Evolutionary conservation across 1,139 yeast species (phyloP).

Genomic region (Geotrichum citri-aurantii): DNA sequence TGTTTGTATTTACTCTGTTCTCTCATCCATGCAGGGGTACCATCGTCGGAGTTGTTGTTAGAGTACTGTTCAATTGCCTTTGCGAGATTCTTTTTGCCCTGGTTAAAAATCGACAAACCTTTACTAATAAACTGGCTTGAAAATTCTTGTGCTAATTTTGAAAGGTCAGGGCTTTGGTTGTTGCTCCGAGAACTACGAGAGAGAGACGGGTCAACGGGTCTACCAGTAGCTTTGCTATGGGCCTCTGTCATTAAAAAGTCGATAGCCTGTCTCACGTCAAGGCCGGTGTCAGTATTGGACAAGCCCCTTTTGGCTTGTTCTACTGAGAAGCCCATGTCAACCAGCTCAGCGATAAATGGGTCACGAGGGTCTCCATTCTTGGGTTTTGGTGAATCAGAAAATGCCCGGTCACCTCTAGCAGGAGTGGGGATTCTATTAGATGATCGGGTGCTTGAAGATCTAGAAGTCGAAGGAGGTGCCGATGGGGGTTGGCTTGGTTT

Average conservation of each 20-base stretch:
- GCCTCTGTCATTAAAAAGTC: slow-evolving; percentile 60
- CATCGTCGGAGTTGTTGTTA: slow-evolving; percentile 36
- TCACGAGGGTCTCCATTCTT: slow-evolving; percentile 39
- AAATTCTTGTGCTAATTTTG: slow-evolving; percentile 52
- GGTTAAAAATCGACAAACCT: slow-evolving; percentile 56
- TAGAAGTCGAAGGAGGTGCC: slow-evolving; percentile 2
- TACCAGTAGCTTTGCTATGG: slow-evolving; percentile 36
- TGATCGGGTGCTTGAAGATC: slow-evolving; percentile 9
- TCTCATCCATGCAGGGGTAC: slow-evolving; percentile 78
- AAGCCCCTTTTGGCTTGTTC: slow-evolving; percentile 61
- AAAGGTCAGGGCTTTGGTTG: slow-evolving; percentile 31
- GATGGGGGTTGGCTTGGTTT: slow-evolving; percentile 6
- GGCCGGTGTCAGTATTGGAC: slow-evolving; percentile 46
- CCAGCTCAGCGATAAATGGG: slow-evolving; percentile 57
- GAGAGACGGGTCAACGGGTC: slow-evolving; percentile 14
- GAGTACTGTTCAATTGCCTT: slow-evolving; percentile 59
- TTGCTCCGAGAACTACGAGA: slow-evolving; percentile 10
- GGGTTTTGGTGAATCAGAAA: slow-evolving; percentile 1
- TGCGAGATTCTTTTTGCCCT: slow-evolving; percentile 57
- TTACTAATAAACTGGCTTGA: slow-evolving; percentile 57
- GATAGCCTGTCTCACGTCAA: slow-evolving; percentile 61
- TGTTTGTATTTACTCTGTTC: slow-evolving; percentile 36
- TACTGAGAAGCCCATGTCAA: slow-evolving; percentile 73
- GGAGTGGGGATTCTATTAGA: slow-evolving; percentile 11
- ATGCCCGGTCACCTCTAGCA: neutral